Evolutionary conservation across 179 eudicot species (phyloP).

Genomic region (Silene vulgaris): DNA sequence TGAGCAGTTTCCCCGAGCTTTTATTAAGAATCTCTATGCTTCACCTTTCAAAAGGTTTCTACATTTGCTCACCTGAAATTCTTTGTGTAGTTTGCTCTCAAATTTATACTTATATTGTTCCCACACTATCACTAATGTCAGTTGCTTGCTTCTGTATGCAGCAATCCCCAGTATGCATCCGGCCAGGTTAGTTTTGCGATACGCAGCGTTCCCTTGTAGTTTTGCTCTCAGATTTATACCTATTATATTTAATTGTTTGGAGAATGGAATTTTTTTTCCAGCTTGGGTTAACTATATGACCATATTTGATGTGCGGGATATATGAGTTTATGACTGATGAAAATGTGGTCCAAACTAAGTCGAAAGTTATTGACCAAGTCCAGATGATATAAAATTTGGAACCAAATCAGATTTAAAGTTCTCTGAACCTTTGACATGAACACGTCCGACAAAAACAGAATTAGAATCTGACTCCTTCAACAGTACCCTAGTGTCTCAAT

Average conservation of each 20-base stretch:
- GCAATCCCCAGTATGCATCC: constrained; percentile 40
- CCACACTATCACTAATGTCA: constrained; percentile 10
- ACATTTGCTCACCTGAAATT: neutral
- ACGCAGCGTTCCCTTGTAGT: too few relatives aligned
- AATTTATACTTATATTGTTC: neutral
- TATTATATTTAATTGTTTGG: neutral
- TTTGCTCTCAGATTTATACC: too few relatives aligned
- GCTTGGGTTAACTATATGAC: neutral
- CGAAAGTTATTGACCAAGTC: neutral
- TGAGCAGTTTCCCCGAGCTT: constrained; percentile 88
- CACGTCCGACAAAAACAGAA: neutral
- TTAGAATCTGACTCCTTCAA: neutral
- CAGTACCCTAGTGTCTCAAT: too few relatives aligned
- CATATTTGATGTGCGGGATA: neutral
- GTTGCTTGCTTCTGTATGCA: constrained; percentile 36
- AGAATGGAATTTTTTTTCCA: neutral
- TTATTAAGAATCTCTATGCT: constrained; percentile 70
- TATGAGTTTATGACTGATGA: neutral
- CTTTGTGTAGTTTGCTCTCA: neutral
- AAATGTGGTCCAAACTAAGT: neutral
- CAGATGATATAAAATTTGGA: neutral
- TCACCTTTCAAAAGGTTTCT: constrained; percentile 44
- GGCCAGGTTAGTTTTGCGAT: constrained; percentile 53
- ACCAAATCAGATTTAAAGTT: neutral
- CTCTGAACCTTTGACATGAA: neutral